Evolutionary conservation across 441 rosid species (phyloP), one percentile per base, ranked within the genome.

Genomic region (Croton laevigatus): DNA sequence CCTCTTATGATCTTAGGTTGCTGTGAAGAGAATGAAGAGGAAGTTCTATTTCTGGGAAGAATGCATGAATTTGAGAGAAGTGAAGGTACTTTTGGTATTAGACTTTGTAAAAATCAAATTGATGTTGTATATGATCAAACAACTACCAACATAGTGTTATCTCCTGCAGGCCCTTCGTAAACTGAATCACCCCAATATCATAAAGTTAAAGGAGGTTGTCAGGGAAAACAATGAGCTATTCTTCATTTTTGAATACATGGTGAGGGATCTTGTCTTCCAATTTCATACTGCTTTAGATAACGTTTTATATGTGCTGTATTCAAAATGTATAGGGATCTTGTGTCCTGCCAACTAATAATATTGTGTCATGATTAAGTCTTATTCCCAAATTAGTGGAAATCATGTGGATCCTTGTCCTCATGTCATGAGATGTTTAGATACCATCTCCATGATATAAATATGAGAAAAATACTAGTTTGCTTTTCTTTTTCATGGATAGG

Each of bases 231-330:
- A 89, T 72, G 97, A 91, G 70, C 86, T 94, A n/a, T 94, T 91
- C 78, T 94, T 94, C 85, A 89, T 94, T 77, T 90, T 94, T 78
- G 98, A 94, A 78, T 87, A 84, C 87, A 94, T 90, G 98, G 98
- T 91, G 80, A 82, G 87, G 34, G 60, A 10, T 37, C 42, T 68
- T 77, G 51, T 64, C 6, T 42, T 48, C 45, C 40, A 51, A 19
- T 17, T 67, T 23, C 36, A 51, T 14, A 5, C 49, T 62, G 19
- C 22, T 69, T 51, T 65, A 34, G 16, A 12, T 27, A 22, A 6
- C 53, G 42, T 5, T 51, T 14, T 71, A 40, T 22, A 11, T 55
- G 32, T 70, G 55, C 42, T 11, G 54, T 60, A 51, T 61, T 23
- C 22, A 46, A 46, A 59, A 63, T 68, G 49, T 22, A 49, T 49